Percentiles rank a stretch among this genome's conserved stretches.
Evolutionary conservation across 164 flowering plant genomes (phyloP).

Genomic region (Stephania cephalantha): DNA sequence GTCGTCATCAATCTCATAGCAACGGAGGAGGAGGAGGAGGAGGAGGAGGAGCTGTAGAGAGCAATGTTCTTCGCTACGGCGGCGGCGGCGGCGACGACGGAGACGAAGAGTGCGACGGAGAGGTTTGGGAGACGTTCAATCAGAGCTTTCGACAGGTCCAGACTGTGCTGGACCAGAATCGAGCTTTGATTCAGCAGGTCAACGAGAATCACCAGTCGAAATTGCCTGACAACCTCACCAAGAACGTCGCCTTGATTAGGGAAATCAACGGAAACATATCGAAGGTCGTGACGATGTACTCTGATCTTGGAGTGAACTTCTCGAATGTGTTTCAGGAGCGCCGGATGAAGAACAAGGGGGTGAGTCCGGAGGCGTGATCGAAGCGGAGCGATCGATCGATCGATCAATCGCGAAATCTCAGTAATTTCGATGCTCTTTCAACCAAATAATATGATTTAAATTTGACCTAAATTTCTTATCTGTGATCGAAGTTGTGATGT

Average conservation of each 20-base stretch:
- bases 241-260: conserved; percentile 46
- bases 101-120: conserved; percentile 25
- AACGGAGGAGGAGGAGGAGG: background rate
- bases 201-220: conserved; percentile 62
- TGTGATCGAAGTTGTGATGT: background rate
- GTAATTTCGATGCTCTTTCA: conserved; percentile 10
- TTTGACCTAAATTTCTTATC: background rate
- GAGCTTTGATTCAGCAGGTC: conserved; percentile 45
- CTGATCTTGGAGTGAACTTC: conserved; percentile 44
- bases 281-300: conserved; percentile 43
- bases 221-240: conserved; percentile 41
- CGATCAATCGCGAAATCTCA: conserved; percentile 3
- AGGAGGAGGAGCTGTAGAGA: background rate
- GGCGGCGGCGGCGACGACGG: conserved; percentile 12
- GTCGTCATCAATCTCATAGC: background rate
- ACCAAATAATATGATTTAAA: background rate
- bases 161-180: conserved; percentile 49
- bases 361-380: conserved; percentile 7
- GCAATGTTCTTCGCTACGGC: background rate
- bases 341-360: conserved; percentile 5
- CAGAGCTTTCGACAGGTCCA: conserved; percentile 40
- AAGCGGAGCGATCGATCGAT: background rate
- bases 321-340: conserved; percentile 27
- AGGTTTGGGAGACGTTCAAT: conserved; percentile 42
- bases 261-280: conserved; percentile 52